Conservation (phyloP, 2,329 filamentous ascomycete genomes). For the Exophiala alcalophila region DNA sequence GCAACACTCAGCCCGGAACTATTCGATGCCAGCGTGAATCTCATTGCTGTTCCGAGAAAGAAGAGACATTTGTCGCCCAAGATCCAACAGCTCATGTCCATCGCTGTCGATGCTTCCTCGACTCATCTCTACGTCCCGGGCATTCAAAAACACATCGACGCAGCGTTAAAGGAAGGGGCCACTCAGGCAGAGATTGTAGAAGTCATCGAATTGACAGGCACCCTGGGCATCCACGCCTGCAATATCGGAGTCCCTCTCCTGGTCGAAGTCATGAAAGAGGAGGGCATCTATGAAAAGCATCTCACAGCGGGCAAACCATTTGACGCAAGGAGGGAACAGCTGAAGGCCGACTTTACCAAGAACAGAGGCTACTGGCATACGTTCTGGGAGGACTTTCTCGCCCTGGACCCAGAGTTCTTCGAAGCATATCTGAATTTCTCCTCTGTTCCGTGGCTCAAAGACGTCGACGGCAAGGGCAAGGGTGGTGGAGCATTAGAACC, state of each 20-base stretch:
- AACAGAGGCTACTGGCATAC: conserved; percentile 49
- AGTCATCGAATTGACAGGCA: conserved; percentile 44
- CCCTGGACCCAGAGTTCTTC: conserved; percentile 49
- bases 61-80: conserved; percentile 22
- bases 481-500: conserved; percentile 39
- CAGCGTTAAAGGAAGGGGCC: conserved; percentile 42
- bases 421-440: conserved; percentile 48
- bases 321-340: conserved; percentile 36
- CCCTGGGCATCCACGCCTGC: conserved; percentile 48
- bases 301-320: conserved; percentile 35
- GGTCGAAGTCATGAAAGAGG: conserved; percentile 47
- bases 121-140: conserved; percentile 48
- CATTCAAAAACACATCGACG: conserved; percentile 42
- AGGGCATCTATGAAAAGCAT: conserved; percentile 27
- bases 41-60: conserved; percentile 20
- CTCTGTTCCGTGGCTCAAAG: conserved; percentile 37
- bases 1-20: conserved; percentile 19
- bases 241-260: conserved; percentile 49
- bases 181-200: conserved; percentile 46
- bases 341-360: conserved; percentile 45
- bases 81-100: conserved; percentile 25
- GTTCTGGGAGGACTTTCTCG: conserved; percentile 32
- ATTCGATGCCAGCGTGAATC: conserved; percentile 17
- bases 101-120: conserved; percentile 42
- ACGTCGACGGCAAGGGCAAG: conserved; percentile 29